A percentile compares a stretch with the other conserved stretches of the same genome.
Evolutionary conservation across 2,329 filamentous ascomycete species (phyloP).

Genomic region (Arthrobotrys sinensis): DNA sequence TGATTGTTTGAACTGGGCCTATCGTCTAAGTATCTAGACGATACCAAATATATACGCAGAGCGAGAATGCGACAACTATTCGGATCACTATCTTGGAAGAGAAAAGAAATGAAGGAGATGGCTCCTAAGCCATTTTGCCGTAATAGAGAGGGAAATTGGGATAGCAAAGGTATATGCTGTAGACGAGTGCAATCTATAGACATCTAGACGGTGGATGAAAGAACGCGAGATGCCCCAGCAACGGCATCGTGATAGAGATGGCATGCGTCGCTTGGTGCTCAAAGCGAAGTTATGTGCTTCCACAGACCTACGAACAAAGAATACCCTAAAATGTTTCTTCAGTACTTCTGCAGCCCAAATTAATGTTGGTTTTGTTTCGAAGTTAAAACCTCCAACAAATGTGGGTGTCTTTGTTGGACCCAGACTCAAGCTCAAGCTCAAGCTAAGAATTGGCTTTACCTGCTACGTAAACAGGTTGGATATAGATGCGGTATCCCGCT

Average conservation of each 20-base stretch:
- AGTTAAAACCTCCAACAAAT: conserved; percentile 22
- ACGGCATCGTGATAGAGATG: not conserved
- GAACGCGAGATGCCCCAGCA: not conserved
- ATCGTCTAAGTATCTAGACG: no score
- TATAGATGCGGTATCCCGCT: not conserved
- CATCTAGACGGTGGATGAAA: no score
- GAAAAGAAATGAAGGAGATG: no score
- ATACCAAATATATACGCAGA: no score
- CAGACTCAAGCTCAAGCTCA: not conserved
- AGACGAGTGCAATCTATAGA: no score
- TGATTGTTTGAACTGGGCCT: no score
- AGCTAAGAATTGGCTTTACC: not conserved
- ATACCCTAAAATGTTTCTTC: not conserved
- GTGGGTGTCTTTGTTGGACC: conserved; percentile 14
- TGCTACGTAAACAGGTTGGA: not conserved
- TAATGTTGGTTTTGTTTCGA: conserved; percentile 23
- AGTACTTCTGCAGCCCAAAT: not conserved
- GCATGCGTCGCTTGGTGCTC: not conserved
- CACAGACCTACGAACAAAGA: not conserved
- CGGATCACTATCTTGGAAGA: no score
- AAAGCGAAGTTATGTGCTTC: not conserved
- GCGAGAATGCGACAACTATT: no score
- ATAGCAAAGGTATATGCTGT: no score
- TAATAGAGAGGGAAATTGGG: no score
- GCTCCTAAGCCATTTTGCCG: no score